These are phyloP conservation scores for Quercus gilva DNA, from an alignment of 306 rosid species.

Conservation along the genomic window DNA sequence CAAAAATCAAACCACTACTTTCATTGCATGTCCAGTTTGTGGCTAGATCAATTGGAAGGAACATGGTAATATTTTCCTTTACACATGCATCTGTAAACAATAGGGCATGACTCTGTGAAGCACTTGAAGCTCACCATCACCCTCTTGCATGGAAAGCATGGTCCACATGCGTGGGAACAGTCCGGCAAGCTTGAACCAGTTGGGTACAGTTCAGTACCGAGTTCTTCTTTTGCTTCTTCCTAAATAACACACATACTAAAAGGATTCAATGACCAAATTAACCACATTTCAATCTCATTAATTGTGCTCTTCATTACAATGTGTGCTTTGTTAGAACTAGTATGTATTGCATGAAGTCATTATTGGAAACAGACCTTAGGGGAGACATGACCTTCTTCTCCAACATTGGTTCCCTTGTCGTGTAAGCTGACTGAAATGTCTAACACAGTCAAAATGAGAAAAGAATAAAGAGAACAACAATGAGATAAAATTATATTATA, in stretches of 20 bases:
- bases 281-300: background rate
- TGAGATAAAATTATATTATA: background rate
- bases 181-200: conserved; percentile 84
- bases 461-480: background rate
- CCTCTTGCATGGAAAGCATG: conserved; percentile 93
- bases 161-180: conserved; percentile 94
- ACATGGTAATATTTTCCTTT: conserved; percentile 92
- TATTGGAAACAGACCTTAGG: conserved; percentile 36
- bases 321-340: background rate
- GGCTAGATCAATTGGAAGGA: conserved; percentile 59
- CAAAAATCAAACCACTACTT: background rate
- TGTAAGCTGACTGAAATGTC: conserved; percentile 29
- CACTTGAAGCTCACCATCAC: conserved; percentile 92
- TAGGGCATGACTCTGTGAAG: conserved; percentile 84
- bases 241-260: conserved; percentile 17
- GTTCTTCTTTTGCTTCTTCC: conserved; percentile 37
- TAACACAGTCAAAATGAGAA: conserved; percentile 4
- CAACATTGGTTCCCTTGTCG: conserved; percentile 15
- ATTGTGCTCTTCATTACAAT: background rate
- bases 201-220: conserved; percentile 58
- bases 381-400: conserved; percentile 6
- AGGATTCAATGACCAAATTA: background rate
- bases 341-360: background rate
- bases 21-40: background rate
- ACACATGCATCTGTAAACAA: conserved; percentile 78